phyloP scores from a whole-genome alignment of 768 basidiomycete species.

The Suillus spraguei region DNA sequence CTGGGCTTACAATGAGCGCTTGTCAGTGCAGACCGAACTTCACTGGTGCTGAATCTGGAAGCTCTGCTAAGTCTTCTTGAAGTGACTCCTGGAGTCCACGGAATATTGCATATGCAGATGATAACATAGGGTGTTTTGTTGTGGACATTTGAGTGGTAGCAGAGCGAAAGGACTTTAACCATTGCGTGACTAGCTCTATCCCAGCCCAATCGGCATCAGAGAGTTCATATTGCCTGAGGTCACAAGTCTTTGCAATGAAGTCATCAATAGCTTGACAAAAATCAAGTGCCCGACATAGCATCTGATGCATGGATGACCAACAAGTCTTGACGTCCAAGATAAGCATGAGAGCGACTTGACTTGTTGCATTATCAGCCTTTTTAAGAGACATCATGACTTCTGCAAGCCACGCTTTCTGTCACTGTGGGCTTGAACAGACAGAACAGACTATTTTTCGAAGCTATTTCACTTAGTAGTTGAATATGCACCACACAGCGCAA shows the following conservation, averaged over 20 bases:
- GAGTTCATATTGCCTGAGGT: neutral
- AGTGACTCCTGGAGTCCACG: neutral
- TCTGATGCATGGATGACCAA: conserved; percentile 42
- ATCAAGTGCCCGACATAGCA: conserved; percentile 25
- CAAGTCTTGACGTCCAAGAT: conserved; percentile 37
- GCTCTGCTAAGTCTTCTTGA: neutral
- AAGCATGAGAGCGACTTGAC: neutral
- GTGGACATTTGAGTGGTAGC: neutral
- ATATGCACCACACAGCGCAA: neutral
- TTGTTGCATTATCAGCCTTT: neutral
- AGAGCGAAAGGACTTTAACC: neutral
- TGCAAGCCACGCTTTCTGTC: neutral
- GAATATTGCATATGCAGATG: neutral
- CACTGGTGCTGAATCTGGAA: neutral
- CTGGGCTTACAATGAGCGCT: neutral
- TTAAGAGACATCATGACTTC: neutral
- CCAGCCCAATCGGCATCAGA: neutral
- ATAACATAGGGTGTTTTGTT: neutral
- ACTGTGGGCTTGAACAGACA: neutral
- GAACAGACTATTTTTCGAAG: neutral
- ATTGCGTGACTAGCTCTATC: neutral
- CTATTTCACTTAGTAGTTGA: neutral
- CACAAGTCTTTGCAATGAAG: neutral
- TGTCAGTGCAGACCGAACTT: neutral
- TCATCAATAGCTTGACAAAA: neutral